A percentile compares a stretch with the other conserved stretches of the same genome.
Conservation (phyloP, 2,329 filamentous ascomycete genomes). For the Talaromyces verruculosus region DNA sequence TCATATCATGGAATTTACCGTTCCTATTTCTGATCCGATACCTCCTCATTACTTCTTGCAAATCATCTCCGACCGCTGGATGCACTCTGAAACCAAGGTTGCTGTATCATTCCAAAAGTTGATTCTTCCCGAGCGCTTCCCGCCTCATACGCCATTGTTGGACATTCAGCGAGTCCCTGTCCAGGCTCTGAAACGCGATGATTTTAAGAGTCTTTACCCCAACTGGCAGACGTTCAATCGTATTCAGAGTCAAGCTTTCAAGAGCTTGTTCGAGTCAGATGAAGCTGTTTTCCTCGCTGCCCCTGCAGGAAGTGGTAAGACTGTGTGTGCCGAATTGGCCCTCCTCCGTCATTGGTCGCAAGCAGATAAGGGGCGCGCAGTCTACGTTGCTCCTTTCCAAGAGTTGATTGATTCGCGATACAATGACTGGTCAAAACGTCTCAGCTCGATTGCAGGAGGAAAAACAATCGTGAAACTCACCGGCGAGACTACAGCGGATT, state of each 20-base stretch:
- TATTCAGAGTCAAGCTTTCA: slow-evolving; percentile 96
- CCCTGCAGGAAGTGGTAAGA: slow-evolving; percentile 95
- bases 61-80: slow-evolving; percentile 92
- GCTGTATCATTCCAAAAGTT: slow-evolving; percentile 94
- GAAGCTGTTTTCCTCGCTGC: slow-evolving; percentile 92
- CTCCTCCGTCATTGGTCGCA: slow-evolving; percentile 84
- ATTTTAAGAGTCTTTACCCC: slow-evolving; percentile 78
- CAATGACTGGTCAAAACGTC: slow-evolving; percentile 80
- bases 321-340: slow-evolving; percentile 92
- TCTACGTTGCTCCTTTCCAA: slow-evolving; percentile 94
- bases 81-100: slow-evolving; percentile 93
- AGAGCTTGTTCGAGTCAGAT: slow-evolving; percentile 83
- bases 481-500: slow-evolving; percentile 85
- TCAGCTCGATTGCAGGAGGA: slow-evolving; percentile 71
- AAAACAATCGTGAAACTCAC: slow-evolving; percentile 92
- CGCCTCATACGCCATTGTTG: slow-evolving; percentile 85
- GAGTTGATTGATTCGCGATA: slow-evolving; percentile 81
- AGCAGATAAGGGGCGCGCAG: slow-evolving; percentile 69
- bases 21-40: slow-evolving; percentile 95
- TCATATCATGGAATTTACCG: slow-evolving; percentile 93
- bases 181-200: slow-evolving; percentile 79
- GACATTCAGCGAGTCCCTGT: slow-evolving; percentile 90
- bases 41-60: slow-evolving; percentile 98
- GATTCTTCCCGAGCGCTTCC: slow-evolving; percentile 91
- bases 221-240: slow-evolving; percentile 91